Evolutionary conservation across 768 basidiomycete genomes (phyloP).

Genomic region (Podaxis rugospora): DNA sequence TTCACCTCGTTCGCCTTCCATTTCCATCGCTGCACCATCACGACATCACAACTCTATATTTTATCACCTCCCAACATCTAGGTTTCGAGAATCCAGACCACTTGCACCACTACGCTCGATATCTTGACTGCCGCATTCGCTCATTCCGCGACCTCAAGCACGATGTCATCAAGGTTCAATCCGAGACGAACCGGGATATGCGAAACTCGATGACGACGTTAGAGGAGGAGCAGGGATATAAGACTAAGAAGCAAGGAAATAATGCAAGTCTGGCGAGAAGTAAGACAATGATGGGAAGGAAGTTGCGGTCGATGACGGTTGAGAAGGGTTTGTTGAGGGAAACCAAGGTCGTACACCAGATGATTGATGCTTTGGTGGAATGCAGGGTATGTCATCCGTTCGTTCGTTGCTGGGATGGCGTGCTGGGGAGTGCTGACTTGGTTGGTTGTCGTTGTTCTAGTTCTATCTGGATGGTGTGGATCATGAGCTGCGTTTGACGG

Average conservation of each 20-base stretch:
- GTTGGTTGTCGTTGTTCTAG: slow-evolving; percentile 31
- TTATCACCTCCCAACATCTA: slow-evolving; percentile 22
- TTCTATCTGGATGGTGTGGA: slow-evolving; percentile 93
- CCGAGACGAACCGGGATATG: slow-evolving; percentile 86
- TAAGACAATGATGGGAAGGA: slow-evolving; percentile 78
- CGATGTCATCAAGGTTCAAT: slow-evolving; percentile 90
- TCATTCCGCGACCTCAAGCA: slow-evolving; percentile 90
- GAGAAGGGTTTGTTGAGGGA: slow-evolving; percentile 95
- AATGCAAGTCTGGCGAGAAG: slow-evolving; percentile 44
- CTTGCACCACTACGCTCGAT: slow-evolving; percentile 80
- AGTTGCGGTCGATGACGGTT: slow-evolving; percentile 86
- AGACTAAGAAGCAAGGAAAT: slow-evolving; percentile 26
- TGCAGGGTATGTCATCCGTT: slow-evolving; percentile 64
- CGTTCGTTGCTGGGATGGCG: background rate
- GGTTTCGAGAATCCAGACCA: slow-evolving; percentile 87
- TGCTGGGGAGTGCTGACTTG: background rate
- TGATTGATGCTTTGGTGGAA: slow-evolving; percentile 85
- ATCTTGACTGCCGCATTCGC: slow-evolving; percentile 84
- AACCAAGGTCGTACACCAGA: slow-evolving; percentile 83
- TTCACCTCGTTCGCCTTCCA: slow-evolving; percentile 11
- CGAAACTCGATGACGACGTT: slow-evolving; percentile 62
- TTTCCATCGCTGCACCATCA: background rate
- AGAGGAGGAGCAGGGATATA: slow-evolving; percentile 41
- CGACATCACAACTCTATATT: slow-evolving; percentile 2
- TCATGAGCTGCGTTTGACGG: slow-evolving; percentile 85